These are phyloP conservation scores for Calophaca sinica DNA, from an alignment of 306 rosid genomes.

Conservation along the genomic window DNA sequence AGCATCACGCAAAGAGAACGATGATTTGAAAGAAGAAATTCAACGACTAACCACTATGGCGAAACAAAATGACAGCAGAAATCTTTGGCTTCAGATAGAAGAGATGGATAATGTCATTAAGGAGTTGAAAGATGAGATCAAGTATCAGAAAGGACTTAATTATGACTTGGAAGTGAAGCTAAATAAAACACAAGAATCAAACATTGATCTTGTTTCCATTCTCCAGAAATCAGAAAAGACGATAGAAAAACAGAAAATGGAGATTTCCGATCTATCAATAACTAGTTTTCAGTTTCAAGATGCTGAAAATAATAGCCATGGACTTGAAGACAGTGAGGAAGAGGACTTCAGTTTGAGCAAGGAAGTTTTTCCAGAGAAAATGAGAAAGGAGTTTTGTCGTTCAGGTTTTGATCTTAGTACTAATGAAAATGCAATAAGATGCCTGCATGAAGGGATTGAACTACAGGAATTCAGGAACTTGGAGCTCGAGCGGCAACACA, in stretches of 20 bases:
- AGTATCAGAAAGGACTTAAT: constrained; percentile 42
- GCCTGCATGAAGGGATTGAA: constrained; percentile 57
- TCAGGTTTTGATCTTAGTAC: constrained; percentile 41
- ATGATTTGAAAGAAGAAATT: constrained; percentile 46
- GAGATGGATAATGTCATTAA: constrained; percentile 47
- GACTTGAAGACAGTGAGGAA: constrained; percentile 51
- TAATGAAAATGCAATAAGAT: constrained; percentile 46
- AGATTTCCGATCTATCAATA: constrained; percentile 45
- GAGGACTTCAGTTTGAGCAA: constrained; percentile 46
- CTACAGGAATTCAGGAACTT: constrained; percentile 46
- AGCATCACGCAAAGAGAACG: constrained; percentile 28
- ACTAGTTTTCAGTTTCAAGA: constrained; percentile 43
- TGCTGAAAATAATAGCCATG: constrained; percentile 36
- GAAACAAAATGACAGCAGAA: constrained; percentile 46
- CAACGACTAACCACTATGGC: constrained; percentile 22
- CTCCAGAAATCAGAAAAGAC: constrained; percentile 47
- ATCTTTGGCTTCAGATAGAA: constrained; percentile 36
- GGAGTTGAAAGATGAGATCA: constrained; percentile 52
- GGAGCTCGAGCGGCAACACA: constrained; percentile 44
- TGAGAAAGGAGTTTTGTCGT: constrained; percentile 41
- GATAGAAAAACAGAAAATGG: constrained; percentile 47
- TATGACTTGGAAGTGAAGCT: constrained; percentile 47
- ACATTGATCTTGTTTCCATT: constrained; percentile 43
- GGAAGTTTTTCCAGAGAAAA: constrained; percentile 41
- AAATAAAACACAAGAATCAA: constrained; percentile 45